Evolutionary conservation across 2,329 filamentous ascomycete genomes (phyloP).

Genomic region (Pseudogymnoascus sp.): DNA sequence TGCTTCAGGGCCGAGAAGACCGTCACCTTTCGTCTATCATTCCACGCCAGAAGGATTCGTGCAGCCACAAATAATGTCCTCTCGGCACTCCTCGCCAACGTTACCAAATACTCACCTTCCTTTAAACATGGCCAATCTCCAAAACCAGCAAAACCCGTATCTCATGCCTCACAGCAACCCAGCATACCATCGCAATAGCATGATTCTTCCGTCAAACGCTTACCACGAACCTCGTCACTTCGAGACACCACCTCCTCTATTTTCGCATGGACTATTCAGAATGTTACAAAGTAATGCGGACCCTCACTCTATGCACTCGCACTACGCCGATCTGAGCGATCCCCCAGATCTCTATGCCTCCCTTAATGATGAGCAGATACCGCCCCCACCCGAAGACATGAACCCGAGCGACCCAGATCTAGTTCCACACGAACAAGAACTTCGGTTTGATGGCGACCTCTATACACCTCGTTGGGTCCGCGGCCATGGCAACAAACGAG

Average conservation of each 20-base stretch:
- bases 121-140: constrained; percentile 43
- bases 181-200: constrained; percentile 48
- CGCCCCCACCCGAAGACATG: constrained; percentile 75
- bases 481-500: constrained; percentile 78
- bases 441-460: constrained; percentile 72
- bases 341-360: constrained; percentile 73
- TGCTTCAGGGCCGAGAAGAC: constrained; percentile 48
- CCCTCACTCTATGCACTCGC: constrained; percentile 57
- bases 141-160: constrained; percentile 50
- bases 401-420: constrained; percentile 69
- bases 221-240: constrained; percentile 45
- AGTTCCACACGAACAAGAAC: constrained; percentile 69
- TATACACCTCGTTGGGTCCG: constrained; percentile 82
- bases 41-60: constrained; percentile 53
- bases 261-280: constrained; percentile 67
- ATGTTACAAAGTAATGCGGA: constrained; percentile 71
- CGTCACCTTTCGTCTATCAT: constrained; percentile 57
- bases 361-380: constrained; percentile 64
- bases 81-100: constrained; percentile 42
- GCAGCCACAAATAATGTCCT: constrained; percentile 46
- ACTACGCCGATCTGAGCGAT: constrained; percentile 67
- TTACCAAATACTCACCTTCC: constrained; percentile 40
- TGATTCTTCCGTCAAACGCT: constrained; percentile 47
- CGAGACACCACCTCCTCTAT: constrained; percentile 52
- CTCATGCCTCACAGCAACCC: constrained; percentile 43